A percentile compares a stretch with the other conserved stretches of the same genome.
These are phyloP conservation scores for Peterozyma toletana DNA, from an alignment of 805 yeast genomes.

Conservation along the genomic window DNA sequence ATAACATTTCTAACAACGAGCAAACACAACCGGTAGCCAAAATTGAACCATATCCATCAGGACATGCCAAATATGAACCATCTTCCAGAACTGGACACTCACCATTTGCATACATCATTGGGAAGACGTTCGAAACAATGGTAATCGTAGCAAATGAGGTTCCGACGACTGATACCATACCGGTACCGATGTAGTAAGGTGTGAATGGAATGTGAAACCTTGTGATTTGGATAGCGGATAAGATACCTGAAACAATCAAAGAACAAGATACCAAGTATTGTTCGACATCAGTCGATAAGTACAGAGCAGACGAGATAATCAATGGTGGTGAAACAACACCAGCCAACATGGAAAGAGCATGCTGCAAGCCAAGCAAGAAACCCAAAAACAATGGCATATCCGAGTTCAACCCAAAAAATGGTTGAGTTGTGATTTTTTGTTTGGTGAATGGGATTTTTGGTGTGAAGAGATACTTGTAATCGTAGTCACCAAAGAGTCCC, in stretches of 20 bases:
- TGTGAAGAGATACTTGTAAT: constrained; percentile 70
- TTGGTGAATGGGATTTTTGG: constrained; percentile 70
- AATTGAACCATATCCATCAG: constrained; percentile 85
- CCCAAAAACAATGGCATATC: constrained; percentile 82
- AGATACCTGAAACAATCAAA: constrained; percentile 61
- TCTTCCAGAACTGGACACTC: constrained; percentile 54
- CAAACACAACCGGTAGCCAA: constrained; percentile 77
- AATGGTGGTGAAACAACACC: constrained; percentile 85
- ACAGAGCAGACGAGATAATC: constrained; percentile 57
- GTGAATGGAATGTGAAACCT: constrained; percentile 72
- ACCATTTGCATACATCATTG: constrained; percentile 73
- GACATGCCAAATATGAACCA: constrained; percentile 72
- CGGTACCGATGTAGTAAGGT: constrained; percentile 78
- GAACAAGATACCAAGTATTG: constrained; percentile 70
- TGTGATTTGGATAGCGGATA: constrained; percentile 72
- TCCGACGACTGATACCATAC: constrained; percentile 84
- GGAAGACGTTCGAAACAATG: constrained; percentile 67
- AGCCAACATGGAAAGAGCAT: constrained; percentile 84
- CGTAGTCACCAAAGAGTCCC: constrained; percentile 83
- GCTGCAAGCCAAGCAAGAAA: constrained; percentile 77
- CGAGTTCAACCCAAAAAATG: constrained; percentile 75
- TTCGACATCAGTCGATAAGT: constrained; percentile 38
- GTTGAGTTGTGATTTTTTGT: constrained; percentile 46
- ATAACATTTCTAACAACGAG: constrained; percentile 62
- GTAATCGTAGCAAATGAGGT: constrained; percentile 86